Evolutionary conservation across 2,329 filamentous ascomycete species (phyloP).

Genomic region (Lasiodiplodia gonubiensis): DNA sequence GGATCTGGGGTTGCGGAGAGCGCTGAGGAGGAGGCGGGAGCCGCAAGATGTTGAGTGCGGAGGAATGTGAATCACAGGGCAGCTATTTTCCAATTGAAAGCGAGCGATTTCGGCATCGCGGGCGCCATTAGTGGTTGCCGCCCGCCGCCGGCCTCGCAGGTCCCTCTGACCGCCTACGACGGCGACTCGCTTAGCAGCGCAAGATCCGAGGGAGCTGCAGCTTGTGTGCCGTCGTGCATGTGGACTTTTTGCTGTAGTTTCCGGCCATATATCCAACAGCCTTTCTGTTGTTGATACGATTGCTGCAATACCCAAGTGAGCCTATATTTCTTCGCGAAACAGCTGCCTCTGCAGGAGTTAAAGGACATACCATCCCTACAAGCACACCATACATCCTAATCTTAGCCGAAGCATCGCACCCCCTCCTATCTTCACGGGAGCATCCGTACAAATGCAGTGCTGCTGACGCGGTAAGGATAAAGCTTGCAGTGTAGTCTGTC

Average conservation of each 20-base stretch:
- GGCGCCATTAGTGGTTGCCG: slow-evolving; percentile 6
- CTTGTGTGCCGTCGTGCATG: neutral
- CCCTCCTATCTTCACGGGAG: neutral
- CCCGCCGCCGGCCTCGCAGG: slow-evolving; percentile 6
- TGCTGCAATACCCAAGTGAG: neutral
- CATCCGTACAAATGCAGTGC: neutral
- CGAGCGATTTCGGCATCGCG: slow-evolving; percentile 22
- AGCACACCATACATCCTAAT: neutral
- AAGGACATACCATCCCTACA: neutral
- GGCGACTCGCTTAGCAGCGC: neutral
- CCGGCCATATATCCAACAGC: neutral
- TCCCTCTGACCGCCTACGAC: neutral
- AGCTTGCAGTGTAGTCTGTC: neutral
- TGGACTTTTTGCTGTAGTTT: neutral
- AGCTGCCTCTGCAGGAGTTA: neutral
- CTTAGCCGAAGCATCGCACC: neutral
- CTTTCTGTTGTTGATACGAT: neutral
- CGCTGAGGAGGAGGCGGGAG: slow-evolving; percentile 2
- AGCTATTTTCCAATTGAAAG: slow-evolving; percentile 24
- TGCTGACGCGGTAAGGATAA: neutral
- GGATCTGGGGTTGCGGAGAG: slow-evolving; percentile 8
- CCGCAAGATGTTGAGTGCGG: slow-evolving; percentile 7
- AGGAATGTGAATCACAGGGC: slow-evolving; percentile 25
- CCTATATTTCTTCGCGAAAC: neutral
- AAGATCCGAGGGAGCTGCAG: neutral